phyloP scores from a whole-genome alignment of 2,329 filamentous ascomycete genomes.

The Xylaria sp. region DNA sequence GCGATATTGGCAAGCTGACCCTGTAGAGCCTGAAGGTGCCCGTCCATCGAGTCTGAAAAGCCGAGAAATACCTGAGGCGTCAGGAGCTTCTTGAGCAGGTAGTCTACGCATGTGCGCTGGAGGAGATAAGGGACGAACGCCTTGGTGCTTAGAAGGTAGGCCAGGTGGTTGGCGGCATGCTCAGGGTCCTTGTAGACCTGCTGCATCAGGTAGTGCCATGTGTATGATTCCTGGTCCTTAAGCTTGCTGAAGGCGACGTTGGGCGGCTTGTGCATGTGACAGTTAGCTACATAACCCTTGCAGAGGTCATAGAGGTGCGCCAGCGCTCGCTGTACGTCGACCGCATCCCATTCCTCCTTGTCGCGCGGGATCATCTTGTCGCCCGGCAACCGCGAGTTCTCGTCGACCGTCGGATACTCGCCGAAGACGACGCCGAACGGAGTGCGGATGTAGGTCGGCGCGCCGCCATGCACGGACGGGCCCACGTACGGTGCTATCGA shows the following conservation, averaged over 20 bases:
- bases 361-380: conserved; percentile 31
- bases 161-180: conserved; percentile 35
- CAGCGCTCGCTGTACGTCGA: conserved; percentile 35
- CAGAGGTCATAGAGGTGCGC: conserved; percentile 37
- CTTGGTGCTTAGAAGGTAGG: conserved; percentile 31
- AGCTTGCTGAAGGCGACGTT: conserved; percentile 28
- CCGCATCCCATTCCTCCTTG: conserved; percentile 34
- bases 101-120: conserved; percentile 39
- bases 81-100: conserved; percentile 39
- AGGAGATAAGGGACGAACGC: conserved; percentile 37
- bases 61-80: conserved; percentile 39
- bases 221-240: conserved; percentile 30
- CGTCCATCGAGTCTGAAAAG: conserved; percentile 35
- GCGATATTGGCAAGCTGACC: conserved; percentile 30
- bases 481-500: conserved; percentile 18
- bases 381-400: conserved; percentile 22
- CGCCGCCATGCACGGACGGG: background rate
- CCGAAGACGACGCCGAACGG: conserved; percentile 24
- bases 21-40: conserved; percentile 38
- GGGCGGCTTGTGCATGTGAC: conserved; percentile 28
- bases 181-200: conserved; percentile 31
- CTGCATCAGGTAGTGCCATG: conserved; percentile 38
- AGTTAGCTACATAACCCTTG: conserved; percentile 39
- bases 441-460: conserved; percentile 15
- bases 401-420: conserved; percentile 24